Evolutionary conservation across 257 asterid genomes (phyloP).

Genomic region (Fraxinus cuspidata): DNA sequence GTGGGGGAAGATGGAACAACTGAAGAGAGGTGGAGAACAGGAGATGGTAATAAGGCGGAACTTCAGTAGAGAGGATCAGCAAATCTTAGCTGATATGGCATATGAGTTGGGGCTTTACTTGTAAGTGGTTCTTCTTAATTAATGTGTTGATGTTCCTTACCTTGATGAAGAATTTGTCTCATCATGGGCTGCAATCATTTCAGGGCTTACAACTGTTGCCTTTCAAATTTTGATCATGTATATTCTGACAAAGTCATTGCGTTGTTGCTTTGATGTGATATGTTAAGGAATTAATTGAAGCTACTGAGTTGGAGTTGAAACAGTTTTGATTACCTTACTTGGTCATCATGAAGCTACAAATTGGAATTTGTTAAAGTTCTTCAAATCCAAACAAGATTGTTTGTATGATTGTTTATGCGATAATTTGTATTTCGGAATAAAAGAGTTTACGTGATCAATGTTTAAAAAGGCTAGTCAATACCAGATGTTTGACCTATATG

Average conservation of each 20-base stretch:
- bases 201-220: not conserved
- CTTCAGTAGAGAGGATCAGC: conserved; percentile 80
- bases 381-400: conserved; percentile 6
- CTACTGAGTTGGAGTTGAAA: not conserved
- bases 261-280: conserved; percentile 1
- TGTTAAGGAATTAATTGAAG: conserved; percentile 10
- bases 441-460: not conserved
- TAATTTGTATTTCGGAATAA: conserved; percentile 6
- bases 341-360: not conserved
- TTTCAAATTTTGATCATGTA: conserved; percentile 11
- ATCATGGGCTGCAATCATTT: not conserved
- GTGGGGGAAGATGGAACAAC: conserved; percentile 79
- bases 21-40: conserved; percentile 80
- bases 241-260: conserved; percentile 5
- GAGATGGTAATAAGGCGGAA: conserved; percentile 79
- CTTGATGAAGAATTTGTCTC: conserved; percentile 6
- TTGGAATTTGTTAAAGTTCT: conserved; percentile 17
- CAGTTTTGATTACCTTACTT: not conserved
- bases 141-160: not conserved
- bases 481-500: not conserved
- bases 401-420: not conserved
- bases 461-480: not conserved
- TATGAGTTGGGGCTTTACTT: conserved; percentile 80
- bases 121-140: conserved; percentile 50
- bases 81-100: conserved; percentile 79